A percentile compares a stretch with the other conserved stretches of the same genome.
These are phyloP conservation scores for Didymellaceae sp. DNA, from an alignment of 2,329 filamentous ascomycete species.

Conservation along the genomic window DNA sequence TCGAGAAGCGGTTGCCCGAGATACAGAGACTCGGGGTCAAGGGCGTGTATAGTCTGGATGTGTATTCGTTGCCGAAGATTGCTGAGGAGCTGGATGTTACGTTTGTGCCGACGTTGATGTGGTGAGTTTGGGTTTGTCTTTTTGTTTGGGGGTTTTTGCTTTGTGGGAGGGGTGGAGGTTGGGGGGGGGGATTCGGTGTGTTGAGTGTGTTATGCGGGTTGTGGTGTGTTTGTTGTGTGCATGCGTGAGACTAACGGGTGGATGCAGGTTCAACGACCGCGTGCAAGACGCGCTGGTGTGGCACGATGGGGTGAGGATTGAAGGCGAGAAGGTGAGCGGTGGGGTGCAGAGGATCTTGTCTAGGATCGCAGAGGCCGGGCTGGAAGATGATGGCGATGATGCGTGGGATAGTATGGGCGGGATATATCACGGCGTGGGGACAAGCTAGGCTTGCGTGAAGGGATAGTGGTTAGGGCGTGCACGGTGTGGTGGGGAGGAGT, in stretches of 20 bases:
- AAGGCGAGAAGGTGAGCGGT: constrained; percentile 31
- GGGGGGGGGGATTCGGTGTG: not conserved
- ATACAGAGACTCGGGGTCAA: constrained; percentile 20
- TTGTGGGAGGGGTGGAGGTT: not conserved
- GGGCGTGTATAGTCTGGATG: constrained; percentile 34
- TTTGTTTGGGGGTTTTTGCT: not conserved
- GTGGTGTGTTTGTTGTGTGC: too few species aligned
- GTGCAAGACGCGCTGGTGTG: constrained; percentile 32
- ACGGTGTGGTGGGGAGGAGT: too few species aligned
- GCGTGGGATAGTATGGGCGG: constrained; percentile 16
- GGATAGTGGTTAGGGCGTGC: too few species aligned
- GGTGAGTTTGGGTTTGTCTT: constrained; percentile 10
- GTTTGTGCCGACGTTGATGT: constrained; percentile 36
- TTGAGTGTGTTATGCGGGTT: too few species aligned
- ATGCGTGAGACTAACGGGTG: not conserved
- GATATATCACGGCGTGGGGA: constrained; percentile 9
- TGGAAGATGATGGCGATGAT: constrained; percentile 32
- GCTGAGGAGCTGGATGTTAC: constrained; percentile 26
- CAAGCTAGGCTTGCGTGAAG: too few species aligned
- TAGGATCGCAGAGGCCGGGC: constrained; percentile 30
- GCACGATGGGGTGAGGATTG: constrained; percentile 32
- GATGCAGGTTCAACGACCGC: constrained; percentile 26
- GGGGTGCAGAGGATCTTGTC: constrained; percentile 34
- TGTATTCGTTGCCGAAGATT: constrained; percentile 31
- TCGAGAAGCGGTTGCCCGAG: constrained; percentile 25